A percentile compares a stretch with the other conserved stretches of the same genome.
Conservation (phyloP, 306 rosid genomes). For the Begonia fuchsioides region DNA sequence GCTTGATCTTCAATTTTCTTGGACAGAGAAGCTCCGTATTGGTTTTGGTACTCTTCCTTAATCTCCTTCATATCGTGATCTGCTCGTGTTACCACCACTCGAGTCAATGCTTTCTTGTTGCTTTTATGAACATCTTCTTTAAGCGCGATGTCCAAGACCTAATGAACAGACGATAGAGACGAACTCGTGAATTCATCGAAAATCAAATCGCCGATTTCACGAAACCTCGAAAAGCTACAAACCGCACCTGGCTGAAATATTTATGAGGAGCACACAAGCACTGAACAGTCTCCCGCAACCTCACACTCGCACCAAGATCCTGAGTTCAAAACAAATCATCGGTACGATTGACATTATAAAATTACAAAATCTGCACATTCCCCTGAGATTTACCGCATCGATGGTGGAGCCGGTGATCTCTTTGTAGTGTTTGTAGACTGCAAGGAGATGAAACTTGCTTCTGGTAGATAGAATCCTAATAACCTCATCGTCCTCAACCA, state of each 20-base stretch:
- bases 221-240: neutral
- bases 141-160: conserved; percentile 52
- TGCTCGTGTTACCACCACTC: conserved; percentile 74
- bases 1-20: conserved; percentile 47
- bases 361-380: neutral
- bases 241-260: conserved; percentile 53
- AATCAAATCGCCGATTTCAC: neutral
- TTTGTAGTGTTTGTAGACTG: conserved; percentile 49
- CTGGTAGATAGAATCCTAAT: conserved; percentile 59
- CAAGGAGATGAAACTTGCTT: conserved; percentile 59
- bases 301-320: conserved; percentile 45
- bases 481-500: conserved; percentile 54
- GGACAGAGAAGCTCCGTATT: conserved; percentile 35
- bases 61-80: conserved; percentile 60
- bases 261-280: conserved; percentile 56
- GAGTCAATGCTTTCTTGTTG: conserved; percentile 48
- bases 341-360: no score
- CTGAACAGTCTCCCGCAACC: conserved; percentile 49
- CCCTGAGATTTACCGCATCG: conserved; percentile 44
- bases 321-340: conserved; percentile 10
- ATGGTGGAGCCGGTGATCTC: conserved; percentile 37
- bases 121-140: conserved; percentile 41
- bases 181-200: no score
- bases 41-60: conserved; percentile 31
- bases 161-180: neutral